Conservation (phyloP, 176 grass and related monocot species). For the Aechmea fasciata region DNA sequence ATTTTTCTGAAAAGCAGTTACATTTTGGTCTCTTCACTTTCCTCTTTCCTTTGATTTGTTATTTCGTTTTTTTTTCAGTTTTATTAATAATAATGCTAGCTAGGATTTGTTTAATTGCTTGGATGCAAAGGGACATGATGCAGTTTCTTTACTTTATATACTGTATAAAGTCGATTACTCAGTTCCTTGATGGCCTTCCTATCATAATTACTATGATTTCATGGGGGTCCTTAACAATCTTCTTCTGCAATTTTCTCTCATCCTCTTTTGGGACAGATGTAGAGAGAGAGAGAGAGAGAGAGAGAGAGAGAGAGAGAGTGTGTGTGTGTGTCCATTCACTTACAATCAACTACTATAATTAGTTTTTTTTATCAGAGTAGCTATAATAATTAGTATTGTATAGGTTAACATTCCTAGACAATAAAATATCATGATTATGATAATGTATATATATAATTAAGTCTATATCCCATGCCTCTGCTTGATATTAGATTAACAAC, state of each 20-base stretch:
- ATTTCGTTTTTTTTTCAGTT: background rate
- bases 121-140: conserved; percentile 55
- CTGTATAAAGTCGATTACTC: conserved; percentile 30
- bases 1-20: too few relatives aligned
- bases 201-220: conserved; percentile 13
- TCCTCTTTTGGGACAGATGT: background rate
- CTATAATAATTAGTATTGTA: too few relatives aligned
- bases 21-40: background rate
- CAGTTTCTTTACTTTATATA: conserved; percentile 29
- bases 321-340: too few relatives aligned
- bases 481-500: too few relatives aligned
- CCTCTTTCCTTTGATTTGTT: conserved; percentile 1
- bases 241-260: background rate
- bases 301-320: too few relatives aligned
- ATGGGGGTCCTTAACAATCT: conserved; percentile 11
- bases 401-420: too few relatives aligned
- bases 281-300: too few relatives aligned
- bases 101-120: conserved; percentile 31
- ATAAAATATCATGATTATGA: too few relatives aligned
- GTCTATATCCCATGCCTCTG: too few relatives aligned
- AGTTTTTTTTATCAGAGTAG: too few relatives aligned
- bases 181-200: conserved; percentile 22
- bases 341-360: too few relatives aligned
- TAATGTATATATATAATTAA: too few relatives aligned
- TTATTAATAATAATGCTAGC: background rate